Evolutionary conservation across 2,329 filamentous ascomycete species (phyloP).

Genomic region (Drechslera avenae): DNA sequence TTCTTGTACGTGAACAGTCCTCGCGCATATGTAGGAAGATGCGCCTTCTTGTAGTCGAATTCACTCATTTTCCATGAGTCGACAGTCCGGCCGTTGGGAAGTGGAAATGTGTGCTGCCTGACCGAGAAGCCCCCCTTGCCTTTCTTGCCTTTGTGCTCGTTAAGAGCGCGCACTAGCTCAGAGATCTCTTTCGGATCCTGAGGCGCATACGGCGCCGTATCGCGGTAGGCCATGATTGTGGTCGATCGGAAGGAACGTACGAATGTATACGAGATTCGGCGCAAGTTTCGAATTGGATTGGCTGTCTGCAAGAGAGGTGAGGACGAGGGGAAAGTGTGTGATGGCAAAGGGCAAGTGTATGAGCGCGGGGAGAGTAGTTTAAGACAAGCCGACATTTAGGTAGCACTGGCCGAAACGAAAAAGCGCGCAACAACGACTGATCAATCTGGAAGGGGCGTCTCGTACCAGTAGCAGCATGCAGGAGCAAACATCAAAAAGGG

Average conservation of each 20-base stretch:
- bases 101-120: constrained; percentile 78
- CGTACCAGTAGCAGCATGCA: constrained; percentile 3
- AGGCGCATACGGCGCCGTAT: constrained; percentile 64
- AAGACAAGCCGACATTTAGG: constrained; percentile 26
- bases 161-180: constrained; percentile 68
- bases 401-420: constrained; percentile 13
- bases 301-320: constrained; percentile 17
- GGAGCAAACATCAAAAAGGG: constrained; percentile 10
- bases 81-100: constrained; percentile 70
- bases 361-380: constrained; percentile 22
- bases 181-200: constrained; percentile 74
- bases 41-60: constrained; percentile 89
- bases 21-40: constrained; percentile 89
- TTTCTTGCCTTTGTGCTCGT: constrained; percentile 58
- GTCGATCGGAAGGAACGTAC: constrained; percentile 14
- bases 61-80: constrained; percentile 94
- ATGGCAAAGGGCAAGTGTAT: constrained; percentile 9
- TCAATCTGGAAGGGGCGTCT: constrained; percentile 26
- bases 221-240: constrained; percentile 57
- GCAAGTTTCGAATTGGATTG: neutral
- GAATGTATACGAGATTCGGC: neutral
- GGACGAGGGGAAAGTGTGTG: constrained; percentile 22
- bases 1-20: constrained; percentile 88
- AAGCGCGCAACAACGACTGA: constrained; percentile 10
- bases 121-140: constrained; percentile 65